phyloP scores from a whole-genome alignment of 2,329 filamentous ascomycete genomes.

The Drechslerella coelobrocha region DNA sequence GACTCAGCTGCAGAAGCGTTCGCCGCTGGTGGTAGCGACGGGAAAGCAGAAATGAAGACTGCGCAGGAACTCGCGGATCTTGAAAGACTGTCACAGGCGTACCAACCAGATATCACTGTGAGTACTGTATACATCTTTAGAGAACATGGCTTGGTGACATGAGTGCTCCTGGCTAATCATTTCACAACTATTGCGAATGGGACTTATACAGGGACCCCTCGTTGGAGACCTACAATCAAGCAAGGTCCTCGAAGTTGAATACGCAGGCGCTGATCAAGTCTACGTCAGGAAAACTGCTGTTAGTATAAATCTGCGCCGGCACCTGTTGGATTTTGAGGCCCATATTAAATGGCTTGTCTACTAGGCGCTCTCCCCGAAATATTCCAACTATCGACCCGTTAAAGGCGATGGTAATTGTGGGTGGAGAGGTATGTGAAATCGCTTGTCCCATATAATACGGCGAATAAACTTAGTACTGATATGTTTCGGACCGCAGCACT shows the following conservation, averaged over 20 bases:
- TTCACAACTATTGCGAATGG: background rate
- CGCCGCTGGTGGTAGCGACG: background rate
- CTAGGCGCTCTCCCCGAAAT: constrained; percentile 79
- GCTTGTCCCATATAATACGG: constrained; percentile 11
- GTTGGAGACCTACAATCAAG: constrained; percentile 80
- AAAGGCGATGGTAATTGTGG: constrained; percentile 95
- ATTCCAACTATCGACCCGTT: constrained; percentile 85
- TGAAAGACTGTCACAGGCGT: constrained; percentile 52
- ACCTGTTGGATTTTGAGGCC: constrained; percentile 19
- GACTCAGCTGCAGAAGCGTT: no score
- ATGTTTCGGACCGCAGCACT: constrained; percentile 81
- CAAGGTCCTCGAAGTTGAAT: constrained; percentile 79
- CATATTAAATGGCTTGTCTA: constrained; percentile 11
- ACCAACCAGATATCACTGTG: constrained; percentile 52
- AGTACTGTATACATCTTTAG: constrained; percentile 7
- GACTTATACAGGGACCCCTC: constrained; percentile 73
- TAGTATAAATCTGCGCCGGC: constrained; percentile 59
- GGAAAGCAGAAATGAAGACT: constrained; percentile 33
- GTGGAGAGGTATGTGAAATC: constrained; percentile 81
- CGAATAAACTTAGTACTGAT: constrained; percentile 20
- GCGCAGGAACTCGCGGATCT: constrained; percentile 50
- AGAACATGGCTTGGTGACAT: background rate
- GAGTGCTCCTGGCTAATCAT: background rate
- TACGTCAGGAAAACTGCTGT: constrained; percentile 89
- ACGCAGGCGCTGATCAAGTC: constrained; percentile 82